Evolutionary conservation across 2,329 filamentous ascomycete species (phyloP).

Genomic region (Fusarium compactum): DNA sequence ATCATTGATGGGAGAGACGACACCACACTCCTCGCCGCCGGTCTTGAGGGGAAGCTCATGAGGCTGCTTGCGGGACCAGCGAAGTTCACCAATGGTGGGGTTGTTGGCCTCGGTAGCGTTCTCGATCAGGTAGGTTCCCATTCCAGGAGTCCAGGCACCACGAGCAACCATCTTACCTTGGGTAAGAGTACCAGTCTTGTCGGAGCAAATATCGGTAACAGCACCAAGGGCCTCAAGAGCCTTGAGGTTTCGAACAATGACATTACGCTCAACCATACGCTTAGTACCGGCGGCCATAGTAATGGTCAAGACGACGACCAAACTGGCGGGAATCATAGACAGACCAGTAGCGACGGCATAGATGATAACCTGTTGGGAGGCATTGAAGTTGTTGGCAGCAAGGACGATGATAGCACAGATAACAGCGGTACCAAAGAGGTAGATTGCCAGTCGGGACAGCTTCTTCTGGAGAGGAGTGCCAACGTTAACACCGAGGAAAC

Average conservation of each 20-base stretch:
- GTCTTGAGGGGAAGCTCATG: conserved; percentile 55
- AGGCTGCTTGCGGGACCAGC: conserved; percentile 54
- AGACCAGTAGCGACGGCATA: conserved; percentile 62
- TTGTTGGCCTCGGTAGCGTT: conserved; percentile 67
- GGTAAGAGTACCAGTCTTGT: conserved; percentile 71
- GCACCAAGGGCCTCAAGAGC: conserved; percentile 70
- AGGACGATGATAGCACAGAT: conserved; percentile 77
- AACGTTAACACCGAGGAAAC: conserved; percentile 75
- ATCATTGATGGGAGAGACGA: conserved; percentile 45
- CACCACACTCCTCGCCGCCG: conserved; percentile 45
- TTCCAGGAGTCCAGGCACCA: conserved; percentile 68
- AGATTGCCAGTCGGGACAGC: conserved; percentile 73
- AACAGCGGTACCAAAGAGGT: conserved; percentile 75
- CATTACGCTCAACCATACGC: conserved; percentile 64
- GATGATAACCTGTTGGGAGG: conserved; percentile 69
- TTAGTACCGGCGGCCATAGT: conserved; percentile 68
- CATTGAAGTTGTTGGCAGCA: conserved; percentile 70
- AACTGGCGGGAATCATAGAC: conserved; percentile 64
- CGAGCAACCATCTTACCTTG: conserved; percentile 74
- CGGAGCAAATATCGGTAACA: conserved; percentile 68
- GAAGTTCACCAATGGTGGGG: conserved; percentile 64
- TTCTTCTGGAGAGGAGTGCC: conserved; percentile 78
- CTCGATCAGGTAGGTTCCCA: conserved; percentile 69
- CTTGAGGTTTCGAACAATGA: conserved; percentile 65
- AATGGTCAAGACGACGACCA: conserved; percentile 67